Conservation (phyloP, 2,329 filamentous ascomycete species). For the Colletotrichum theobromicola region DNA sequence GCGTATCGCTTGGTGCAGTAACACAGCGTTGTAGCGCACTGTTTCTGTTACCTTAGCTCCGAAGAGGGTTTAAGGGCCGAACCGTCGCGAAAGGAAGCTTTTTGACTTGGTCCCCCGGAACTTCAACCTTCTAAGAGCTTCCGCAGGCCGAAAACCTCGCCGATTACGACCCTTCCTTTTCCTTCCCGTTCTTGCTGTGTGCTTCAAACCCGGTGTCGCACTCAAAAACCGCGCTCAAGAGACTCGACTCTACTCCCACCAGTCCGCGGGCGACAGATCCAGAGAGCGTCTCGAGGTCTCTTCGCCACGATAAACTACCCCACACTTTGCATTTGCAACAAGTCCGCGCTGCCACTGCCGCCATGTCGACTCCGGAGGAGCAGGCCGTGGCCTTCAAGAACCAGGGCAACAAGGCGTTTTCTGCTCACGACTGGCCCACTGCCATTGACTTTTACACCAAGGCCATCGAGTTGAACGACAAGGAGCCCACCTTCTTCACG, state of each 20-base stretch:
- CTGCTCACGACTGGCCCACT: slow-evolving; percentile 81
- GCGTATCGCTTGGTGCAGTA: slow-evolving; percentile 1
- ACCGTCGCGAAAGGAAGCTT: slow-evolving; percentile 18
- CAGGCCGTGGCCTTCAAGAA: slow-evolving; percentile 87
- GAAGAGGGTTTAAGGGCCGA: slow-evolving; percentile 21
- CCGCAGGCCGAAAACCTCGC: slow-evolving; percentile 12
- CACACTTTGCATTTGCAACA: slow-evolving; percentile 3
- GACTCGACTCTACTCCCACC: not conserved
- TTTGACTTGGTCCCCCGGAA: slow-evolving; percentile 7
- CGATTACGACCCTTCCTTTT: not conserved
- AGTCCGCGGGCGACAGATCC: not conserved
- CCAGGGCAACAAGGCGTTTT: slow-evolving; percentile 93
- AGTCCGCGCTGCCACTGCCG: not conserved
- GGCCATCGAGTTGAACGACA: slow-evolving; percentile 83
- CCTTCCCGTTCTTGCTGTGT: not conserved
- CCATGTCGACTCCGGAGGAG: slow-evolving; percentile 55
- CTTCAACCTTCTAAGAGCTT: slow-evolving; percentile 21
- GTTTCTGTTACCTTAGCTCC: slow-evolving; percentile 10
- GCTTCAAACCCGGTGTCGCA: not conserved
- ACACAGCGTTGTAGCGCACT: not conserved
- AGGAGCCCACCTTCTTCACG: slow-evolving; percentile 89
- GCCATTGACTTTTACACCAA: slow-evolving; percentile 86
- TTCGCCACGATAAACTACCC: slow-evolving; percentile 7
- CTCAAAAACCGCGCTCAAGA: not conserved
- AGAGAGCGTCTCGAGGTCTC: not conserved